A percentile compares a stretch with the other conserved stretches of the same genome.
phyloP scores from a whole-genome alignment of 371 early-diverging fungal genomes.

The Entomophthora muscae region DNA sequence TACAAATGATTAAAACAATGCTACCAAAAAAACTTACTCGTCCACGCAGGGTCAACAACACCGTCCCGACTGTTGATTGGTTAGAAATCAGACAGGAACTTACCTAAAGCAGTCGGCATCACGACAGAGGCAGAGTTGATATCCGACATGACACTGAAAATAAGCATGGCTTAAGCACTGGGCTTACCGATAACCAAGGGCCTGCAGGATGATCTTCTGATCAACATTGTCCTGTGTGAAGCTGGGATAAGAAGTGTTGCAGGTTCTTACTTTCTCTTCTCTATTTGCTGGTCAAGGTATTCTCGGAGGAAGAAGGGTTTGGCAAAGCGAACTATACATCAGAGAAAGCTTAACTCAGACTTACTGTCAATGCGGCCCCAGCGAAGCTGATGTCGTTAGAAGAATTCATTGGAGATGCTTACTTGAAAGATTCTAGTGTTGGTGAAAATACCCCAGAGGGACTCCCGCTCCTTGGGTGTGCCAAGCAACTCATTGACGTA shows the following conservation, averaged over 20 bases:
- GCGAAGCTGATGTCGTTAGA: too few relatives aligned
- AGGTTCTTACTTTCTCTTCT: conserved; percentile 24
- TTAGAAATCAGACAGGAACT: background rate
- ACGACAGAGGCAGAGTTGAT: conserved; percentile 51
- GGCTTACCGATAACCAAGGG: conserved; percentile 34
- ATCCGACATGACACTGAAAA: conserved; percentile 37
- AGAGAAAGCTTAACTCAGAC: background rate
- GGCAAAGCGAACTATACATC: conserved; percentile 44
- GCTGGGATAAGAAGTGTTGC: background rate
- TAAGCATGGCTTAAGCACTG: background rate
- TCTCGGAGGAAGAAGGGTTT: conserved; percentile 50
- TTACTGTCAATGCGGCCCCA: conserved; percentile 5
- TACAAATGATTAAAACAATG: conserved; percentile 4
- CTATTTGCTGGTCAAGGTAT: conserved; percentile 40
- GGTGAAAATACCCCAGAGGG: conserved; percentile 40
- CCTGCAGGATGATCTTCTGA: conserved; percentile 24
- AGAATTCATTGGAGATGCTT: too few relatives aligned
- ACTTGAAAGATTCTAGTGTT: conserved; percentile 34
- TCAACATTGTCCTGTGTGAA: conserved; percentile 5
- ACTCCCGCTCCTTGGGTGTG: conserved; percentile 67
- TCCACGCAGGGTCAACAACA: conserved; percentile 43
- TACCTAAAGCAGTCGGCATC: conserved; percentile 67
- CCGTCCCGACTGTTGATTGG: conserved; percentile 6
- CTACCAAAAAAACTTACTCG: conserved; percentile 24
- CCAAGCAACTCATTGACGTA: conserved; percentile 68